A percentile compares a stretch with the other conserved stretches of the same genome.
Evolutionary conservation across 2,329 filamentous ascomycete species (phyloP).

Genomic region (Ustilaginoidea virens): DNA sequence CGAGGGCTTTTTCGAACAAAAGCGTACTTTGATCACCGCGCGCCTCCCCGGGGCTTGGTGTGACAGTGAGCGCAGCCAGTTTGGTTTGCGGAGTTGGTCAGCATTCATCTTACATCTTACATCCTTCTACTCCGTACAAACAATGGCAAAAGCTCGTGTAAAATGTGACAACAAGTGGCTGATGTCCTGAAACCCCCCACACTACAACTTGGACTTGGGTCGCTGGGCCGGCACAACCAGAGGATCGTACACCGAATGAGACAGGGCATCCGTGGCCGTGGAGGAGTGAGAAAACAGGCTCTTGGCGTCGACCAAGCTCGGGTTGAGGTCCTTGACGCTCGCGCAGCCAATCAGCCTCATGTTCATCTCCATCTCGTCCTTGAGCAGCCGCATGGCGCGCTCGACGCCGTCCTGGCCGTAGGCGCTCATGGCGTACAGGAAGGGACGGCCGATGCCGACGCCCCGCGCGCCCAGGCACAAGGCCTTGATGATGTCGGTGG

Average conservation of each 20-base stretch:
- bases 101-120: too few relatives aligned
- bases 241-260: constrained; percentile 35
- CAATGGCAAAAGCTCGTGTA: too few relatives aligned
- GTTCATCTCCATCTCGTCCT: constrained; percentile 98
- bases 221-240: constrained; percentile 36
- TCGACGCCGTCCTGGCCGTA: constrained; percentile 82
- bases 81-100: too few relatives aligned
- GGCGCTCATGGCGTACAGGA: constrained; percentile 89
- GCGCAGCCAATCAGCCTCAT: constrained; percentile 84
- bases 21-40: too few relatives aligned
- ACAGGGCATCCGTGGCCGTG: constrained; percentile 33
- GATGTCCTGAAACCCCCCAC: too few relatives aligned
- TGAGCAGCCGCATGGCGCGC: constrained; percentile 79
- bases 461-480: constrained; percentile 82
- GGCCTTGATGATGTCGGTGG: constrained; percentile 90
- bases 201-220: constrained; percentile 34
- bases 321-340: constrained; percentile 61
- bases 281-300: constrained; percentile 43
- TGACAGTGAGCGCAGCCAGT: too few relatives aligned
- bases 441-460: constrained; percentile 86
- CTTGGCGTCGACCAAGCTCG: constrained; percentile 63
- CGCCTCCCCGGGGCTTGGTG: too few relatives aligned
- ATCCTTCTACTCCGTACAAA: too few relatives aligned
- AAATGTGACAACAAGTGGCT: too few relatives aligned
- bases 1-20: too few relatives aligned